These are phyloP conservation scores for Suillus alpinus DNA, from an alignment of 768 basidiomycete species.

Conservation along the genomic window DNA sequence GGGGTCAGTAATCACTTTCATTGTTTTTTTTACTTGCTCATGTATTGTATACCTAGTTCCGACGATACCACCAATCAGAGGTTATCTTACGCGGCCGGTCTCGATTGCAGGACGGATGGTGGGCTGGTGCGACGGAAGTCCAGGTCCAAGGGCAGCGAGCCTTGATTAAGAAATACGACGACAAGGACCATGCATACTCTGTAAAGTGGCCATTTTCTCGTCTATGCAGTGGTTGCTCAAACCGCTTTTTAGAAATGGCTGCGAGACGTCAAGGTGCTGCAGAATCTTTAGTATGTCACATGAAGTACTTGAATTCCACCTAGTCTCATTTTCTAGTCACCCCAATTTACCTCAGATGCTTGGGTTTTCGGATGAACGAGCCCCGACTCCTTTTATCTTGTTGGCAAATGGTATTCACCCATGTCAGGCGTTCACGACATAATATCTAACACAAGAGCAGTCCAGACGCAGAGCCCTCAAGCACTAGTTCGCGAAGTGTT, in stretches of 20 bases:
- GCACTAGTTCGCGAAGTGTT: slow-evolving; percentile 36
- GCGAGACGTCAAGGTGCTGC: slow-evolving; percentile 47
- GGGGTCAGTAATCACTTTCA: slow-evolving; percentile 26
- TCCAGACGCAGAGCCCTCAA: slow-evolving; percentile 42
- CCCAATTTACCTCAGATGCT: slow-evolving; percentile 54
- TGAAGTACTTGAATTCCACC: background rate
- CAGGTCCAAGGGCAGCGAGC: slow-evolving; percentile 38
- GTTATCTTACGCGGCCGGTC: slow-evolving; percentile 36
- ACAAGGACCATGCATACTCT: slow-evolving; percentile 29
- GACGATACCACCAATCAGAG: slow-evolving; percentile 50
- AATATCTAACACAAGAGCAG: slow-evolving; percentile 21
- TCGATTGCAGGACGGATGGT: slow-evolving; percentile 44
- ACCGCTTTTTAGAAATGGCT: slow-evolving; percentile 40
- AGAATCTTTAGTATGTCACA: slow-evolving; percentile 44
- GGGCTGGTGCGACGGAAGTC: slow-evolving; percentile 41
- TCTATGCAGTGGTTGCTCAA: background rate
- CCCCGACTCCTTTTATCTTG: slow-evolving; percentile 49
- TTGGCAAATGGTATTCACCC: slow-evolving; percentile 41
- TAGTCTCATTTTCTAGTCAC: slow-evolving; percentile 32
- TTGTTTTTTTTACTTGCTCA: background rate
- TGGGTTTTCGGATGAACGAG: slow-evolving; percentile 44
- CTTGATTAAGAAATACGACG: slow-evolving; percentile 43
- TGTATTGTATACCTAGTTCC: slow-evolving; percentile 33
- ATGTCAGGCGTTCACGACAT: background rate
- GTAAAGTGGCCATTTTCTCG: slow-evolving; percentile 17